Base-by-base conservation (phyloP, 129 eudicot species). In the Mikania micrantha region DNA sequence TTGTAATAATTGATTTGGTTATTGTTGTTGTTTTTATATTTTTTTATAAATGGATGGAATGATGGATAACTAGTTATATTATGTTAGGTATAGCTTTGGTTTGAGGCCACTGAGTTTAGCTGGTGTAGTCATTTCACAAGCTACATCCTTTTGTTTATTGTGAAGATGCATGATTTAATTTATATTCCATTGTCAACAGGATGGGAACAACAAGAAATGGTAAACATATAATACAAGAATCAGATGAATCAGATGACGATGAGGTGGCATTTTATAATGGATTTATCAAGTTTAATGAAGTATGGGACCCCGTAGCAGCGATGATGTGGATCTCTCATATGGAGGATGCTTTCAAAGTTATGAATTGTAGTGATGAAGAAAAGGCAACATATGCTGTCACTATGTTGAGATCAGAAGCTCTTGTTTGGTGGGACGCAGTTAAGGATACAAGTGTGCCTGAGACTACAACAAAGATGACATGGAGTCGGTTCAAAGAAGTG, bases 291-390 rank as follows among this genome's bases (percentile, higher is more conserved):
- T 45, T 44, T 10, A 16, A 22, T 19, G 41, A 39, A 40, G n/a
- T 48, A 66, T 2, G 31, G 20, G 71, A 66, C 16, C 36, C 39
- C 2, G 45, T 45, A n/a, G 32, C 31, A 12, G 71, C 71, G 11
- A 44, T 66, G 71, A 66, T 34, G 57, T 66, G 71, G 71, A 66
- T 66, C 4, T 32, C n/a, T 9, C 58, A 9, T n/a, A 44, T 66
- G 71, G 71, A 66, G 58, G 36, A 29, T 12, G 36, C 29, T 17
- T 66, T 66, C 28, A 9, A 66, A 44, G 17, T 2, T 15, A 45
- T 66, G 2, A 66, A 28, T 57, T 66, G 59, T 27, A 29, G 28
- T 28, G 71, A 66, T 10, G 29, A 66, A 27, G 42, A 66, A 40
- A 66, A 45, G 58, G 71, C 45, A 17, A 4, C 0, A 9, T 29